These are phyloP conservation scores for Microdochium bolleyi DNA, from an alignment of 2,329 filamentous ascomycete species.

Conservation along the genomic window DNA sequence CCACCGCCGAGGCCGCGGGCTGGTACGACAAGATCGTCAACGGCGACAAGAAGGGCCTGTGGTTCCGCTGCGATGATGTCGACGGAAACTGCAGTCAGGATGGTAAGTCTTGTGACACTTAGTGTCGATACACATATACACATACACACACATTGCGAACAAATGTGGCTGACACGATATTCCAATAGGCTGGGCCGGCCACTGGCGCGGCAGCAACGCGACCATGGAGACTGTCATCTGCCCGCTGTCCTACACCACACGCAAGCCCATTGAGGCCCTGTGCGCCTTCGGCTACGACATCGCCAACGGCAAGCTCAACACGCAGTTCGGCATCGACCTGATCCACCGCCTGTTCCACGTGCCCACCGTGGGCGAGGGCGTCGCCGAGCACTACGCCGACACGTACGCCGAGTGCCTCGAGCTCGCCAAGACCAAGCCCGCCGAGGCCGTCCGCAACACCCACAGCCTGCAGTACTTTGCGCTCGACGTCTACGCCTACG, in stretches of 20 bases:
- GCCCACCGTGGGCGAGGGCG: slow-evolving; percentile 47
- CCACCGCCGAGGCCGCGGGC: slow-evolving; percentile 50
- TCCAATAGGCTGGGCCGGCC: slow-evolving; percentile 51
- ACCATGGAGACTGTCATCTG: slow-evolving; percentile 65
- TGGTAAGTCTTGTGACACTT: slow-evolving; percentile 23
- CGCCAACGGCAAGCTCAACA: slow-evolving; percentile 43
- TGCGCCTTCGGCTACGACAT: slow-evolving; percentile 58
- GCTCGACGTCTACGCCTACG: slow-evolving; percentile 57
- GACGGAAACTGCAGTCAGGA: slow-evolving; percentile 55
- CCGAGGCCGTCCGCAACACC: slow-evolving; percentile 46
- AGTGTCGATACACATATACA: too few relatives aligned
- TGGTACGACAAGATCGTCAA: slow-evolving; percentile 53
- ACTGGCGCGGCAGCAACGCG: slow-evolving; percentile 59
- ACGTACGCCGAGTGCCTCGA: slow-evolving; percentile 46
- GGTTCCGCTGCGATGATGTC: slow-evolving; percentile 62
- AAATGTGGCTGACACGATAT: background rate
- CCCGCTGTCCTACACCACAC: slow-evolving; percentile 48
- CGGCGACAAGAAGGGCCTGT: slow-evolving; percentile 45
- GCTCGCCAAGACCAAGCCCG: slow-evolving; percentile 38
- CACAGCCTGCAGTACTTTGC: slow-evolving; percentile 62
- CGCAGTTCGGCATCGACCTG: slow-evolving; percentile 59
- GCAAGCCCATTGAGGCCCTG: slow-evolving; percentile 48
- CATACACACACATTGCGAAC: background rate
- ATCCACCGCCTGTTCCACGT: slow-evolving; percentile 61
- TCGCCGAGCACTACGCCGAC: slow-evolving; percentile 56